Percentiles rank a stretch among this genome's conserved stretches.
Evolutionary conservation across 352 stramenopile genomes (phyloP).

Genomic region (Aphanomyces euteiches): DNA sequence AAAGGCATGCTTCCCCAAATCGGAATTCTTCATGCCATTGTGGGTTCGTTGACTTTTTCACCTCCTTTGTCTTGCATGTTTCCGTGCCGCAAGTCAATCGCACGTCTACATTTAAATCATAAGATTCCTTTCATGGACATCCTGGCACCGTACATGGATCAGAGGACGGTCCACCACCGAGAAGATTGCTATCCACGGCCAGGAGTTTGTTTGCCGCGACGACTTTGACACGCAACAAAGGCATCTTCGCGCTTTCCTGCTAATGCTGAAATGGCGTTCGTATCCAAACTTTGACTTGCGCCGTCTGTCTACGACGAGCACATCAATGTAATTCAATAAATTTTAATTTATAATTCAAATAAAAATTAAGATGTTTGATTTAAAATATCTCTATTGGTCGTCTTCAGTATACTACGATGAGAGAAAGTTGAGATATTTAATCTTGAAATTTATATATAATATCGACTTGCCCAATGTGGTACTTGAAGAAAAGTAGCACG

Average conservation of each 20-base stretch:
- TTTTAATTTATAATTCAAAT: not conserved
- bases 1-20: slow-evolving; percentile 51
- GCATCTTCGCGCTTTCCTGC: slow-evolving; percentile 2
- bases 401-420: not conserved
- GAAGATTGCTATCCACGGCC: slow-evolving; percentile 24
- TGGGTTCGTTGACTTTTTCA: slow-evolving; percentile 45
- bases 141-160: slow-evolving; percentile 22
- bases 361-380: not conserved
- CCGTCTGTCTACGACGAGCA: no score
- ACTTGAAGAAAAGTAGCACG: no score
- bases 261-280: no score
- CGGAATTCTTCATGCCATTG: slow-evolving; percentile 52
- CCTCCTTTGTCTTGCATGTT: slow-evolving; percentile 44
- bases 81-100: slow-evolving; percentile 52
- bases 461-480: no score
- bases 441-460: not conserved
- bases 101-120: slow-evolving; percentile 39
- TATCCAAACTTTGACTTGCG: no score
- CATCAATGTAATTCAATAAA: not conserved
- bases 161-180: slow-evolving; percentile 15
- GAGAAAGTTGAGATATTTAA: not conserved
- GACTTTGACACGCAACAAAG: slow-evolving; percentile 26
- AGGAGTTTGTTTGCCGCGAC: slow-evolving; percentile 25
- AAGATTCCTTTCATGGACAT: not conserved
- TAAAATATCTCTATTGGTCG: not conserved